Evolutionary conservation across 2,329 filamentous ascomycete species (phyloP).

Genomic region (Ophiostoma ulmi): DNA sequence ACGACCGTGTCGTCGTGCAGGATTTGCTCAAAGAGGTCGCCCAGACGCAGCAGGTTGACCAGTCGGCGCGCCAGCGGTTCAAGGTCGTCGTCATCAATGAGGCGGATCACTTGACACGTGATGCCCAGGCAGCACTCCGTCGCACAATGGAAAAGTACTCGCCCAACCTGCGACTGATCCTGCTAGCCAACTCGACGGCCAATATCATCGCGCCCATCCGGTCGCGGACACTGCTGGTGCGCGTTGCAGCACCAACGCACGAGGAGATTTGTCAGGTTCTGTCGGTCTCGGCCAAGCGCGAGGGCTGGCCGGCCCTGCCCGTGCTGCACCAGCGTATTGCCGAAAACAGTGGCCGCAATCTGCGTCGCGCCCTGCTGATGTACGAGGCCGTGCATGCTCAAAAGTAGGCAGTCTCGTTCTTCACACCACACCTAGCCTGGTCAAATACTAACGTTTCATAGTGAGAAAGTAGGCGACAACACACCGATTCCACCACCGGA

Average conservation of each 20-base stretch:
- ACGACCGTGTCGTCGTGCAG: constrained; percentile 92
- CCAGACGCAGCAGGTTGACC: constrained; percentile 97
- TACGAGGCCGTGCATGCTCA: constrained; percentile 96
- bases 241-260: constrained; percentile 84
- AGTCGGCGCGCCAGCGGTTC: constrained; percentile 83
- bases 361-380: constrained; percentile 88
- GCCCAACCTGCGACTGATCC: constrained; percentile 83
- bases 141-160: constrained; percentile 99
- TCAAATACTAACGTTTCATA: constrained; percentile 36
- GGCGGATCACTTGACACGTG: constrained; percentile 86
- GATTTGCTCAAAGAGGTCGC: constrained; percentile 96
- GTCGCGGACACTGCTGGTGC: constrained; percentile 81
- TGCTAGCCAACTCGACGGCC: constrained; percentile 91
- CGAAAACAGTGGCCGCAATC: constrained; percentile 81
- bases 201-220: constrained; percentile 99
- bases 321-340: constrained; percentile 81
- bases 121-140: constrained; percentile 90
- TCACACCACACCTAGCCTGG: background rate
- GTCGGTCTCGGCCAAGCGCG: constrained; percentile 64
- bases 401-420: constrained; percentile 58
- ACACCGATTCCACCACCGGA: constrained; percentile 92
- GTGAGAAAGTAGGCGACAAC: constrained; percentile 81
- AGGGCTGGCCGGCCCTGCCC: constrained; percentile 73
- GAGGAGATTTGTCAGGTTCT: constrained; percentile 78
- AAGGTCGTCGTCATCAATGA: constrained; percentile 99